Conservation (phyloP, 2,329 filamentous ascomycete species). For the Ceratocystiopsis brevicomis region DNA sequence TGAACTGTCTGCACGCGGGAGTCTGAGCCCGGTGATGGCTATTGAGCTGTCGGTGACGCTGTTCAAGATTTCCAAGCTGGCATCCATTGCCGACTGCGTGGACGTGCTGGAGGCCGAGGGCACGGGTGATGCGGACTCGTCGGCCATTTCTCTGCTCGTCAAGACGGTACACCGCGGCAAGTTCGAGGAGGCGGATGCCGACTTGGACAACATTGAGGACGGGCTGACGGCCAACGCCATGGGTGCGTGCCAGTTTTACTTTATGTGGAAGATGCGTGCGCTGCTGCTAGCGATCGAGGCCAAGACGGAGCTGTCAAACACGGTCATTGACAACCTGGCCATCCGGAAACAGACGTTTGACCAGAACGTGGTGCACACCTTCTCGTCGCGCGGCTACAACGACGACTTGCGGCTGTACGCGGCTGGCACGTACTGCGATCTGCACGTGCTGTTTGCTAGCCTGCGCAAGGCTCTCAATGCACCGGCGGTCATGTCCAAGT, state of each 20-base stretch:
- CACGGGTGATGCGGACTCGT: slow-evolving; percentile 24
- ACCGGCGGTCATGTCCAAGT: slow-evolving; percentile 24
- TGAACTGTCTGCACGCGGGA: slow-evolving; percentile 52
- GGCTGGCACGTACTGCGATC: slow-evolving; percentile 60
- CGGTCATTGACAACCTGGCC: slow-evolving; percentile 41
- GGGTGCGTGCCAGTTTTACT: slow-evolving; percentile 66
- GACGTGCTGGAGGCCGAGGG: slow-evolving; percentile 50
- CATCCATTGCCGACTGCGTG: slow-evolving; percentile 60
- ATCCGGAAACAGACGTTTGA: slow-evolving; percentile 36
- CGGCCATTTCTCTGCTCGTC: slow-evolving; percentile 49
- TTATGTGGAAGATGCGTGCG: slow-evolving; percentile 73
- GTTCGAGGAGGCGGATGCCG: slow-evolving; percentile 47
- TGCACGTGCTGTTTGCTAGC: slow-evolving; percentile 62
- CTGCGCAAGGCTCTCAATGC: slow-evolving; percentile 38
- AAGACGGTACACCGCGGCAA: slow-evolving; percentile 57
- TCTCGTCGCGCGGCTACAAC: slow-evolving; percentile 48
- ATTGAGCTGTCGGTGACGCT: slow-evolving; percentile 55
- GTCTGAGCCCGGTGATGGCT: slow-evolving; percentile 45
- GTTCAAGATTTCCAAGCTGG: slow-evolving; percentile 62
- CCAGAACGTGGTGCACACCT: slow-evolving; percentile 44
- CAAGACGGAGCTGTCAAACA: slow-evolving; percentile 34
- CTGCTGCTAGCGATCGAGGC: slow-evolving; percentile 35
- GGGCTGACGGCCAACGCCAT: slow-evolving; percentile 59
- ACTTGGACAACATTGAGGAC: slow-evolving; percentile 60
- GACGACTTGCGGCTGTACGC: slow-evolving; percentile 64